These are phyloP conservation scores for Entelexis paramagnoliae DNA, from an alignment of 1,139 yeast genomes.

Conservation along the genomic window DNA sequence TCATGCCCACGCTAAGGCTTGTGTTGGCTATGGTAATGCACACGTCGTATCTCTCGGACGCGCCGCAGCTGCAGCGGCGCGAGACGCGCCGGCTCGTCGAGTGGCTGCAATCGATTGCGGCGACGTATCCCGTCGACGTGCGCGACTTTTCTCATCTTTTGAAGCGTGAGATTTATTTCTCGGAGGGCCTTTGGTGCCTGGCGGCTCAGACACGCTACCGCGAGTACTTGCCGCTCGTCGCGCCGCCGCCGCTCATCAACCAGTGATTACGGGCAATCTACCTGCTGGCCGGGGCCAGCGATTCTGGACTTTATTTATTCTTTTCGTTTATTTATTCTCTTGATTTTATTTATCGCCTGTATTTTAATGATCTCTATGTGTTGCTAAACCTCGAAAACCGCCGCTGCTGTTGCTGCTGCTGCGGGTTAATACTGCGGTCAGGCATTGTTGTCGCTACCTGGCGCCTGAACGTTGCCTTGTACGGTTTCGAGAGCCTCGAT, in stretches of 20 bases:
- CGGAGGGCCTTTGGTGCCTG: slow-evolving; percentile 23
- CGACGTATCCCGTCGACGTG: slow-evolving; percentile 21
- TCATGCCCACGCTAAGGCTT: slow-evolving; percentile 12
- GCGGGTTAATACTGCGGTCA: too few species aligned
- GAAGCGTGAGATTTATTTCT: slow-evolving; percentile 17
- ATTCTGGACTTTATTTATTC: neutral
- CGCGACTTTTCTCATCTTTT: slow-evolving; percentile 17
- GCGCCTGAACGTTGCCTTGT: too few species aligned
- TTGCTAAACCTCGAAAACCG: too few species aligned
- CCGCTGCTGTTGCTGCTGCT: too few species aligned
- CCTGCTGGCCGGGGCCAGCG: too few species aligned
- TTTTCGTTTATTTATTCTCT: neutral
- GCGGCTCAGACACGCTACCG: slow-evolving; percentile 20
- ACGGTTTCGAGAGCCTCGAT: too few species aligned
- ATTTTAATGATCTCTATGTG: too few species aligned
- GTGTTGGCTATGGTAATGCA: slow-evolving; percentile 16
- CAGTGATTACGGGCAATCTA: too few species aligned
- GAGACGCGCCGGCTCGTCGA: slow-evolving; percentile 18
- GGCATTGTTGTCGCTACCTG: too few species aligned
- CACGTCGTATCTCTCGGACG: slow-evolving; percentile 13
- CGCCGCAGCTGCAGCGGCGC: slow-evolving; percentile 9
- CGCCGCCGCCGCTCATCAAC: slow-evolving; percentile 19
- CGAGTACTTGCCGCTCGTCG: slow-evolving; percentile 14
- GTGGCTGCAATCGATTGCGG: slow-evolving; percentile 20
- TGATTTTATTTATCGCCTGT: neutral